Conservation (phyloP, 192 early-diverging fungal genomes). For the Tieghemiomyces parasiticus region DNA sequence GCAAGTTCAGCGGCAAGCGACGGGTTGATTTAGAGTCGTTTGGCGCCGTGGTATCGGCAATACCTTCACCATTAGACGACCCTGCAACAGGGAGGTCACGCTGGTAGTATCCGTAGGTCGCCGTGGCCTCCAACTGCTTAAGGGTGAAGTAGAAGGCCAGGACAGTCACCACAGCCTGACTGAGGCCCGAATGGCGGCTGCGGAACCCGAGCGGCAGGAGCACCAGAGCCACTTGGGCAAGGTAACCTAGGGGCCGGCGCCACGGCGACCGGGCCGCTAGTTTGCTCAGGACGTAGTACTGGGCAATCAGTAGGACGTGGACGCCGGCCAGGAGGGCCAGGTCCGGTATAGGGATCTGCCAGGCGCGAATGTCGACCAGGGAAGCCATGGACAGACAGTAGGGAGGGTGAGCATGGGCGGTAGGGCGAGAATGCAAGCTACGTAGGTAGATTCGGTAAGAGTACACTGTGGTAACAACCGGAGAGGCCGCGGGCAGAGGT, state of each 20-base stretch:
- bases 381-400: no score
- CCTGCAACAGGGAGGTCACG: not conserved
- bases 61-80: no score
- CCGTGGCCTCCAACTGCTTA: not conserved
- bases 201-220: not conserved
- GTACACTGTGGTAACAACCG: no score
- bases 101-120: not conserved
- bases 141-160: conserved; percentile 1
- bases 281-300: not conserved
- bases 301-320: not conserved
- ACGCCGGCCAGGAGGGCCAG: not conserved
- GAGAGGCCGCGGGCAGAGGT: no score
- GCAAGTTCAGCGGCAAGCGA: not conserved
- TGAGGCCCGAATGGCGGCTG: not conserved
- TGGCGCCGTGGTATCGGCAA: no score
- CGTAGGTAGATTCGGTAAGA: no score
- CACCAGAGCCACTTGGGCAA: not conserved
- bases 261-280: not conserved
- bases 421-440: no score
- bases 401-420: no score
- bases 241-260: not conserved
- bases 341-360: not conserved
- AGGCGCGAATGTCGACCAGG: not conserved
- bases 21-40: no score
- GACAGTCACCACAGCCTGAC: not conserved